Percentiles rank a stretch among this genome's conserved stretches.
Conservation (phyloP, 768 basidiomycete genomes). For the Amanita rubescens region DNA sequence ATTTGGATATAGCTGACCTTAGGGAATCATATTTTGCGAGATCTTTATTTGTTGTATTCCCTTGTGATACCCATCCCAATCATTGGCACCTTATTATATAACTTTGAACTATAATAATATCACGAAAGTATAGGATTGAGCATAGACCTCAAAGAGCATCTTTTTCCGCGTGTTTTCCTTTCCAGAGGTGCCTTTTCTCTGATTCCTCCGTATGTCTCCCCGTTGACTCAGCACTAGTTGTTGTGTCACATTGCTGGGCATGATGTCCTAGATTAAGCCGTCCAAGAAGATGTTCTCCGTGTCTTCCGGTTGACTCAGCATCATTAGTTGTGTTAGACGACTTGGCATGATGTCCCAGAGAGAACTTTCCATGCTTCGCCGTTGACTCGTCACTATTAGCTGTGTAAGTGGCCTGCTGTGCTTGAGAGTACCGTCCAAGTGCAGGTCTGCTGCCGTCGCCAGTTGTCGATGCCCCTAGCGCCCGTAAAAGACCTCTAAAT, state of each 20-base stretch:
- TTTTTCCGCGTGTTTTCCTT: neutral
- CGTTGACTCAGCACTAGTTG: neutral
- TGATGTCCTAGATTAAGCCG: neutral
- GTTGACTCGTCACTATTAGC: too few species aligned
- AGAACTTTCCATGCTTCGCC: too few species aligned
- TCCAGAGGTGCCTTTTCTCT: neutral
- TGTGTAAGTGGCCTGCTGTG: neutral
- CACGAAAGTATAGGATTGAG: neutral
- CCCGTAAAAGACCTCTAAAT: neutral
- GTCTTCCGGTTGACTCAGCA: neutral
- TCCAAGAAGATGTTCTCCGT: too few species aligned
- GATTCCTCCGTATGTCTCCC: neutral
- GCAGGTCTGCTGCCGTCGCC: neutral
- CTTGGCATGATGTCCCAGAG: neutral
- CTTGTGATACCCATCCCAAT: neutral
- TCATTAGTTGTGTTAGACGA: neutral
- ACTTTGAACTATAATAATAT: neutral
- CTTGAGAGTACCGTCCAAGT: neutral
- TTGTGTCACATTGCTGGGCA: neutral
- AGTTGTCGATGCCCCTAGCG: neutral
- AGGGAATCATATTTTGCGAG: neutral
- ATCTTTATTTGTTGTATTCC: slow-evolving; percentile 4
- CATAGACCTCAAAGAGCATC: neutral
- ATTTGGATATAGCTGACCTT: slow-evolving; percentile 32
- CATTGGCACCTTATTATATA: neutral